A percentile compares a stretch with the other conserved stretches of the same genome.
Evolutionary conservation across 495 filamentous ascomycete genomes (phyloP).

Genomic region (Schizothecium vesticola): DNA sequence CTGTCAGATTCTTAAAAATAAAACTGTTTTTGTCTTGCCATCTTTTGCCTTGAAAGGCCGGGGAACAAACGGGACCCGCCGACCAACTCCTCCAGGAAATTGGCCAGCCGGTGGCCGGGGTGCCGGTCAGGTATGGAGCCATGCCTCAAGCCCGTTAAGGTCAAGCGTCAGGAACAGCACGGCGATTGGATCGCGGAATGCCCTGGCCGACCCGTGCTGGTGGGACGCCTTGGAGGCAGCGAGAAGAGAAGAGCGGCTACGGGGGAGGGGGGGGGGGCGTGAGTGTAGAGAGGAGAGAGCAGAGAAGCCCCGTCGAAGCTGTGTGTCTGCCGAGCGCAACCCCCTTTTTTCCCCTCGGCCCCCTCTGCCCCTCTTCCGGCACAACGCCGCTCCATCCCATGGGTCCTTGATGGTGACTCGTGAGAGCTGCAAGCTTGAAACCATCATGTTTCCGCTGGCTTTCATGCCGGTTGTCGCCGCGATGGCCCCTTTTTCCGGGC

Average conservation of each 20-base stretch:
- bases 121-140: constrained; percentile 3
- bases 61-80: background rate
- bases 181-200: constrained; percentile 45
- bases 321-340: background rate
- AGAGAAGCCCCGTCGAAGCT: constrained; percentile 1
- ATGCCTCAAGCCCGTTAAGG: constrained; percentile 13
- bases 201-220: constrained; percentile 29
- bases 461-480: background rate
- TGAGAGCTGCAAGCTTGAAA: background rate
- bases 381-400: background rate
- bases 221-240: constrained; percentile 25
- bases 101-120: constrained; percentile 10
- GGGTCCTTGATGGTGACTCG: background rate
- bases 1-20: background rate
- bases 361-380: background rate
- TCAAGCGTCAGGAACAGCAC: constrained; percentile 43
- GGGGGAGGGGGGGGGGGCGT: constrained; percentile 2
- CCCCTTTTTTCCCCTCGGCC: background rate
- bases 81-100: constrained; percentile 3
- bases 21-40: background rate
- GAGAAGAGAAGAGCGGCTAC: background rate
- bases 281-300: background rate
- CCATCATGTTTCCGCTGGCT: background rate
- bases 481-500: background rate
- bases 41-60: background rate